phyloP scores from a whole-genome alignment of 106 monocot genomes.

The Apostasia shenzhenica region DNA sequence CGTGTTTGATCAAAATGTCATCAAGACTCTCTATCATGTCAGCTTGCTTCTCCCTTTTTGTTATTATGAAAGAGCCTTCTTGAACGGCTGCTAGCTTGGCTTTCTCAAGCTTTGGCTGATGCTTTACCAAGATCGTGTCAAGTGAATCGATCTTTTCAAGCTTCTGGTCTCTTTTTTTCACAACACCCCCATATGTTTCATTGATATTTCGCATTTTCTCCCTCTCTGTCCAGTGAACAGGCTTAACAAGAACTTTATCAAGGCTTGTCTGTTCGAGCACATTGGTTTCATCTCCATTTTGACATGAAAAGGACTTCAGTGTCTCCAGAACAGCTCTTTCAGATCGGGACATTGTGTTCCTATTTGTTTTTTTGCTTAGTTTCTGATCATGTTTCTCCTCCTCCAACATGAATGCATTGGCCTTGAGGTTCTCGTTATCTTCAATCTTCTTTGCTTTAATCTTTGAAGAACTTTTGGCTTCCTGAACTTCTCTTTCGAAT shows the following conservation, averaged over 20 bases:
- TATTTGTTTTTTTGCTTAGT: conserved; percentile 4
- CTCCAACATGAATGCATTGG: neutral
- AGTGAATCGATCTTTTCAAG: conserved; percentile 11
- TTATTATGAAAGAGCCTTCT: neutral
- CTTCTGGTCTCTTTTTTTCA: conserved; percentile 15
- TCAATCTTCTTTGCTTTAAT: neutral
- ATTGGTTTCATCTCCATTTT: conserved; percentile 13
- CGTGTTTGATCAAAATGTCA: conserved; percentile 69
- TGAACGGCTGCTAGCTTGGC: conserved; percentile 17
- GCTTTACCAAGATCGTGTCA: conserved; percentile 9
- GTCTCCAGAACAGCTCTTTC: conserved; percentile 48
- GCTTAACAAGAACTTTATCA: conserved; percentile 50
- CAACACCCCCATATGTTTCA: neutral
- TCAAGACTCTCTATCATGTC: conserved; percentile 34
- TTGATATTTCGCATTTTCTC: conserved; percentile 42
- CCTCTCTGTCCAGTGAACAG: conserved; percentile 41
- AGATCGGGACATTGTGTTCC: conserved; percentile 23
- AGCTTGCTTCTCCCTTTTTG: conserved; percentile 10
- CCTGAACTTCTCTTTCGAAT: conserved; percentile 63
- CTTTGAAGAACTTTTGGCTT: conserved; percentile 31
- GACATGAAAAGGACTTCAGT: conserved; percentile 30
- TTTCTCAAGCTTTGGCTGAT: conserved; percentile 39
- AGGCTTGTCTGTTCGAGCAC: conserved; percentile 20
- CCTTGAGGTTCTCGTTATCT: conserved; percentile 41
- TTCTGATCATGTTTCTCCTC: neutral